Evolutionary conservation across 108 stramenopile species (phyloP).

Genomic region (Conticribra guillardii): DNA sequence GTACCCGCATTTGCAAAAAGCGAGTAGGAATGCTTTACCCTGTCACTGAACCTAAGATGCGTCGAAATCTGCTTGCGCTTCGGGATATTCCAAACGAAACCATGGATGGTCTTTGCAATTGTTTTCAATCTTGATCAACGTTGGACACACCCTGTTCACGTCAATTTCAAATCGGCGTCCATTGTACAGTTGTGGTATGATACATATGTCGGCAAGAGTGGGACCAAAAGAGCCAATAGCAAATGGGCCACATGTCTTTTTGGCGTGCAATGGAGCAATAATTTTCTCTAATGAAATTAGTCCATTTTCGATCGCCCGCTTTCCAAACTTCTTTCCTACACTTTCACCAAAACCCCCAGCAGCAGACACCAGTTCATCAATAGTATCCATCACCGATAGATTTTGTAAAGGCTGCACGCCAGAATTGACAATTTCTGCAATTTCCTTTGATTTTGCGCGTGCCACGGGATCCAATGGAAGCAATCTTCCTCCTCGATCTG

Average conservation of each 20-base stretch:
- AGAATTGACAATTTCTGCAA: slow-evolving; percentile 65
- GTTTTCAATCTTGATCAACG: slow-evolving; percentile 57
- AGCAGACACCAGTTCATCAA: slow-evolving; percentile 43
- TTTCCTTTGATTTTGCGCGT: slow-evolving; percentile 56
- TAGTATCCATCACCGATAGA: slow-evolving; percentile 25
- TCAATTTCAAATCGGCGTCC: slow-evolving; percentile 68
- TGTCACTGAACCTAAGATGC: no score
- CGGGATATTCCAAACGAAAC: no score
- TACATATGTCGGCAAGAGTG: slow-evolving; percentile 73
- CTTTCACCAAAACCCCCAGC: slow-evolving; percentile 4
- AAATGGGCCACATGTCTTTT: slow-evolving; percentile 55
- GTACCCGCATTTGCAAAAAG: no score
- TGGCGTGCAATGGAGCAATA: slow-evolving; percentile 25
- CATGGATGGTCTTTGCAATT: slow-evolving; percentile 62
- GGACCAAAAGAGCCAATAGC: slow-evolving; percentile 68
- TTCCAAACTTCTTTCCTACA: slow-evolving; percentile 53
- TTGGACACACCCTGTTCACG: slow-evolving; percentile 56
- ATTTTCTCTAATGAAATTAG: slow-evolving; percentile 57
- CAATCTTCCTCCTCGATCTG: slow-evolving; percentile 35
- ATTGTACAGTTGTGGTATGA: slow-evolving; percentile 78
- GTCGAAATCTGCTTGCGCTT: no score
- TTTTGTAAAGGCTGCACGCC: slow-evolving; percentile 83
- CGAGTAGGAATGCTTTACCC: no score
- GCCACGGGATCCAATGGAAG: slow-evolving; percentile 54
- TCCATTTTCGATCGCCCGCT: slow-evolving; percentile 53